Percentiles rank a stretch among this genome's conserved stretches.
Evolutionary conservation across 352 stramenopile genomes (phyloP).

Genomic region (Globisporangium takayamanum): DNA sequence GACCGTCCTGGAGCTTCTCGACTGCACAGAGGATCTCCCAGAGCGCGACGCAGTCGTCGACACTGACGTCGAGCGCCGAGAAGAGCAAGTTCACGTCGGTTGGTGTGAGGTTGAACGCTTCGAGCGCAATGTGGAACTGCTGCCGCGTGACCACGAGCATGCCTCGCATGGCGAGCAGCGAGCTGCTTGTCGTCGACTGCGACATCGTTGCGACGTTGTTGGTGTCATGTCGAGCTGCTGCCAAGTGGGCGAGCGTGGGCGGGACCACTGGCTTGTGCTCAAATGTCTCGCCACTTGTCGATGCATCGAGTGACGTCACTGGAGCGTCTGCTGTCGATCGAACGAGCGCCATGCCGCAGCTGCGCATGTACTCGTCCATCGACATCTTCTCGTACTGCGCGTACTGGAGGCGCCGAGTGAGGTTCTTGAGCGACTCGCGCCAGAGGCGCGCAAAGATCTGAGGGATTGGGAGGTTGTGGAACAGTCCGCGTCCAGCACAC

Average conservation of each 20-base stretch:
- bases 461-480: constrained; percentile 31
- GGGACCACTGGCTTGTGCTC: no score
- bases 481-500: constrained; percentile 15
- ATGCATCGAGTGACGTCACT: background rate
- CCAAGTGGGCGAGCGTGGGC: no score
- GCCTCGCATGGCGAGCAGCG: constrained; percentile 19
- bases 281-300: no score
- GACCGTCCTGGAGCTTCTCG: constrained; percentile 36
- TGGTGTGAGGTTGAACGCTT: constrained; percentile 36
- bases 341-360: constrained; percentile 25
- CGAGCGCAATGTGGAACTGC: constrained; percentile 52
- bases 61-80: constrained; percentile 43
- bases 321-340: background rate
- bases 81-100: constrained; percentile 59
- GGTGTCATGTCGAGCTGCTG: background rate
- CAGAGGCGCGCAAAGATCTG: constrained; percentile 52
- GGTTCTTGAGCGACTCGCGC: constrained; percentile 45
- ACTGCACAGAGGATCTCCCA: constrained; percentile 41
- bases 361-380: constrained; percentile 58
- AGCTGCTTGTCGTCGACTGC: constrained; percentile 3
- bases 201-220: background rate
- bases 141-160: constrained; percentile 43
- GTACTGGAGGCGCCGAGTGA: constrained; percentile 30
- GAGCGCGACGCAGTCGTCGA: constrained; percentile 40
- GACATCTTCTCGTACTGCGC: constrained; percentile 41